phyloP scores from a whole-genome alignment of 805 yeast genomes.

The Ogataea nitratoaversa region DNA sequence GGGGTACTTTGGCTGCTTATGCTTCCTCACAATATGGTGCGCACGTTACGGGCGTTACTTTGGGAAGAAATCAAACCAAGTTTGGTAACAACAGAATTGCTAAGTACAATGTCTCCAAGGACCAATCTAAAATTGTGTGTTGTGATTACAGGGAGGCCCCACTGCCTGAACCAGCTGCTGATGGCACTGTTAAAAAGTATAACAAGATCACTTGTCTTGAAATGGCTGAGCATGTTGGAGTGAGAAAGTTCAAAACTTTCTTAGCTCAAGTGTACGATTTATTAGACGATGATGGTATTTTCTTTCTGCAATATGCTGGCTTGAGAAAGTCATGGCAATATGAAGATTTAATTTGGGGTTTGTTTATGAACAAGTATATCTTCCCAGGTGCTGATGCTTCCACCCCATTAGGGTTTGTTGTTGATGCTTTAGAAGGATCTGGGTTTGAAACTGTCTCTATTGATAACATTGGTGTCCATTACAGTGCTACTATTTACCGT shows the following conservation, averaged over 20 bases:
- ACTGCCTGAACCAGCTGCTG: constrained; percentile 42
- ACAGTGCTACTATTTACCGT: constrained; percentile 86
- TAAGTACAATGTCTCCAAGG: constrained; percentile 60
- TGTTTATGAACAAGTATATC: constrained; percentile 92
- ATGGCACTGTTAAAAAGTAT: constrained; percentile 47
- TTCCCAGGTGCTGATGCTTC: constrained; percentile 98
- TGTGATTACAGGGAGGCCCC: constrained; percentile 91
- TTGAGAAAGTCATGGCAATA: constrained; percentile 90
- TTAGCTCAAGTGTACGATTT: constrained; percentile 77
- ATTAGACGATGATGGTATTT: constrained; percentile 88
- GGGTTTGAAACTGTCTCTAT: constrained; percentile 82
- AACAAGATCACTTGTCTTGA: constrained; percentile 87
- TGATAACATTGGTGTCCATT: constrained; percentile 90
- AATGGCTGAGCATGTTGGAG: constrained; percentile 97
- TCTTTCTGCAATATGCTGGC: constrained; percentile 86
- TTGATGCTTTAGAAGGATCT: constrained; percentile 69
- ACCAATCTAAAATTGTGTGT: constrained; percentile 77
- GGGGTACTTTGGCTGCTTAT: constrained; percentile 90
- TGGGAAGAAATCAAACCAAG: constrained; percentile 86
- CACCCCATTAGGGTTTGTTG: constrained; percentile 83
- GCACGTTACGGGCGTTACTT: constrained; percentile 80
- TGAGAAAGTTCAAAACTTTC: constrained; percentile 73
- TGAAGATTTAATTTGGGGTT: constrained; percentile 91
- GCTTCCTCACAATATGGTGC: constrained; percentile 84
- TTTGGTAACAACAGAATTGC: constrained; percentile 75